Evolutionary conservation across 176 grass and related monocot genomes (phyloP), one percentile per base, ranked within the genome.

Genomic region (Elymus sibiricus): DNA sequence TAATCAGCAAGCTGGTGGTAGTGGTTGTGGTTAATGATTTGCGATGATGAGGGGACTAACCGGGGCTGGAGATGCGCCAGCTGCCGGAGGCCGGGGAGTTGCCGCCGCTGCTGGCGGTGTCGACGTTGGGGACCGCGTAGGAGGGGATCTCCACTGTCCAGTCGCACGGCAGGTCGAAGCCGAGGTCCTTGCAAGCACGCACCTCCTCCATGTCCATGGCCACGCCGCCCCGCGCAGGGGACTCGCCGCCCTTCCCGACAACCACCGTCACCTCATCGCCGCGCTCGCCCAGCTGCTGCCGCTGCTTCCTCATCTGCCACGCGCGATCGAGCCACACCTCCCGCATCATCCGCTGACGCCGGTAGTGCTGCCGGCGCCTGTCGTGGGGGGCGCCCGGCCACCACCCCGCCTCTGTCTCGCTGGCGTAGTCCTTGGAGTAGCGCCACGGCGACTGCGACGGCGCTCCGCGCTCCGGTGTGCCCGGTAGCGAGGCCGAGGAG

Each of bases 141-240:
- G 11, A 39, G 38, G 91, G 80, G 68, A 92, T 75, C 91, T 93
- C 85, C 37, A 88, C 85, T 2, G 88, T 93, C 90, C 90, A 92
- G 74, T 92, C 88, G 37, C 64, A 35, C 22, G 93, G 93, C 46
- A 95, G 86, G 56, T 58, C 90, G 2, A 95, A 51, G 1, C 93
- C 93, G 5, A 95, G 90, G 86, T 95, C 93, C 22, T 82, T 77
- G 86, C 86, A 95, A 77, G 93, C 93, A 59, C 84, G 84, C 77
- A 85, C 43, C 86, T 95, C 93, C 67, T 91, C 90, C 88, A 91
- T 60, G 78, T 95, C 93, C 90, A 95, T 89, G 28, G 88, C 90
- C 88, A 85, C 75, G 28, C 31, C 76, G 2, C 44, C 38, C 4
- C 67, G 42, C 21, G 44, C 68, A 42, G 74, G 89, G 15, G 76